Base-by-base conservation (phyloP, 768 basidiomycete genomes). In the Paxillus rubicundulus region DNA sequence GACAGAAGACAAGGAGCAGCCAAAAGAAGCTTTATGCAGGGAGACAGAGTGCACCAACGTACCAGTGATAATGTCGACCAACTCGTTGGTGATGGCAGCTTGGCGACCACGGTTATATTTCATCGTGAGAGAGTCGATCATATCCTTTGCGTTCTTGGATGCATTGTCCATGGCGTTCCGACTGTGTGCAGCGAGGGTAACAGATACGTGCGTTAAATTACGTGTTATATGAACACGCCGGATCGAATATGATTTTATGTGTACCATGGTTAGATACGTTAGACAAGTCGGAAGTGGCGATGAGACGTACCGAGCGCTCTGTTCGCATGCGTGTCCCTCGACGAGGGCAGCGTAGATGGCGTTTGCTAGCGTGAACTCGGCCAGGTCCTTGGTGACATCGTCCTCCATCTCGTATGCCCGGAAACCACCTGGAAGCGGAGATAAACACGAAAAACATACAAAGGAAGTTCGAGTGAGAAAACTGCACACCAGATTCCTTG, bases 121-220 rank as follows among this genome's bases (percentile, higher is more conserved):
- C 87, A 97, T 88, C 71, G 89, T 88, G 45, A 98, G 79, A 41
- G 77, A 71, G 55, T 72, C 72, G 66, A 98, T 96, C 94, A 98
- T 97, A 74, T 95, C 94, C 32, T 74, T 76, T 52, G 97, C 97
- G 72, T 99, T 98, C 85, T 99, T 99, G 60, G 95, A 93, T 44
- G 96, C 96, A 67, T 93, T 98, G 83, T 98, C 97, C 97, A 99
- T 99, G 65, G 97, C 97, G 61, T 96, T 98, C 61, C 96, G 88
- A 72, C 96, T 63, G 52, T 50, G 28, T 13, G 28, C 9, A 12
- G 1, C 33, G 33, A 33, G 30, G 30, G 30, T 9, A 30, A 1
- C 13, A 33, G 33, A 33, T 33, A 13, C 50, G 9, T 49, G 33
- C 53, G 49, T 39, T 13, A 12, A 34, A 20, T 14, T 20, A 32